Evolutionary conservation across 2,329 filamentous ascomycete species (phyloP).

Genomic region (Lasiodiplodia sp.): DNA sequence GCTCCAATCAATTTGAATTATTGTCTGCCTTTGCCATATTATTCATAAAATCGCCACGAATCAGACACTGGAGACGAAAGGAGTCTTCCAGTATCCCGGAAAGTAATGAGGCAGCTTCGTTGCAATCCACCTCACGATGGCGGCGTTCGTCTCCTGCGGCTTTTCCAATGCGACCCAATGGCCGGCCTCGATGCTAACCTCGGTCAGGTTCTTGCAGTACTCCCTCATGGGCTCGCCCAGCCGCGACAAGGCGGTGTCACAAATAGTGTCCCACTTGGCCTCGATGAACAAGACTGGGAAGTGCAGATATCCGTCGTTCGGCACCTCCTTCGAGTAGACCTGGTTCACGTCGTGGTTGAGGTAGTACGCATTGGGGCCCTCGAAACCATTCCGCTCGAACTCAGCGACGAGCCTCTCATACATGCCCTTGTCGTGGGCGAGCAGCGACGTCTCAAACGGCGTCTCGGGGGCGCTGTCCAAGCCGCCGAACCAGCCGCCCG

Average conservation of each 20-base stretch:
- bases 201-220: constrained; percentile 45
- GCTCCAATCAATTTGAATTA: background rate
- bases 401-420: constrained; percentile 42
- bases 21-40: background rate
- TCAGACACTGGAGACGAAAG: background rate
- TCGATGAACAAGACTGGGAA: constrained; percentile 51
- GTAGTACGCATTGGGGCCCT: constrained; percentile 51
- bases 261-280: constrained; percentile 49
- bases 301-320: constrained; percentile 43
- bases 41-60: background rate
- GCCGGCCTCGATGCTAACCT: constrained; percentile 52
- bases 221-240: constrained; percentile 36
- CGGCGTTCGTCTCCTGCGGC: constrained; percentile 37
- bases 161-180: constrained; percentile 43
- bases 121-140: constrained; percentile 38
- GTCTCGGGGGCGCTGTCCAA: constrained; percentile 40
- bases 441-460: constrained; percentile 38
- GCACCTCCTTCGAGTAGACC: constrained; percentile 50
- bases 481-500: constrained; percentile 46
- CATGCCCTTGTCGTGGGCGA: constrained; percentile 38
- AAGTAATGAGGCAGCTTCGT: constrained; percentile 8
- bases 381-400: constrained; percentile 52
- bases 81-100: constrained; percentile 6
- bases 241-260: constrained; percentile 44
- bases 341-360: constrained; percentile 53